phyloP scores from a whole-genome alignment of 306 rosid genomes.

The Rosa persica region DNA sequence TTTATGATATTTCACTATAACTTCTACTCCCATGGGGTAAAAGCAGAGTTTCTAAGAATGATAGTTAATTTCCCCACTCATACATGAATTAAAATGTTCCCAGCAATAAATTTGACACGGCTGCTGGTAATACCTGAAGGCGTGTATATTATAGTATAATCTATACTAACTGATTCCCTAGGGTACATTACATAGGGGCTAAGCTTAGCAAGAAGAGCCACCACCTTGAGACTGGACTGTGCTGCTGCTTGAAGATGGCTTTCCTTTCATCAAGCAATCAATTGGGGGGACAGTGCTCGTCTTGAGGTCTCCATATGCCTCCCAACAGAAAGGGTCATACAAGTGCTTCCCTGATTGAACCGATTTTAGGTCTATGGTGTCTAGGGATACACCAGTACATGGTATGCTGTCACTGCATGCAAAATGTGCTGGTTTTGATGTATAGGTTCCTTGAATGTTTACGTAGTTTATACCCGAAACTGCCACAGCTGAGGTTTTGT shows the following conservation, averaged over 20 bases:
- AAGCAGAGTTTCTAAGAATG: background rate
- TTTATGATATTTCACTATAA: background rate
- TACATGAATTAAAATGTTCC: background rate
- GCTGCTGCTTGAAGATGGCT: slow-evolving; percentile 26
- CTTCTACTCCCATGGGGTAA: background rate
- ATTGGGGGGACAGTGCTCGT: slow-evolving; percentile 56
- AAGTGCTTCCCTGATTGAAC: slow-evolving; percentile 24
- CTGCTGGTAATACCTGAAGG: background rate
- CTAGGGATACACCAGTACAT: slow-evolving; percentile 64
- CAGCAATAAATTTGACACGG: background rate
- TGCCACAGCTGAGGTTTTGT: slow-evolving; percentile 69
- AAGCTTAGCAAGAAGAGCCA: slow-evolving; percentile 43
- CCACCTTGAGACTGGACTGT: slow-evolving; percentile 25
- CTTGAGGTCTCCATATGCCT: slow-evolving; percentile 67
- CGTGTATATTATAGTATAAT: background rate
- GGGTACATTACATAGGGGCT: slow-evolving; percentile 7
- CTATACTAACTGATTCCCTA: background rate
- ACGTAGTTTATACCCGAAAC: slow-evolving; percentile 51
- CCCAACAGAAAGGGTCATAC: slow-evolving; percentile 67
- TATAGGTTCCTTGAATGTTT: slow-evolving; percentile 67
- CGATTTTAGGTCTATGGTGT: slow-evolving; percentile 49
- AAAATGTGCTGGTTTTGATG: slow-evolving; percentile 49
- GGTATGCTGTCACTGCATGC: slow-evolving; percentile 79
- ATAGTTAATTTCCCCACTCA: background rate
- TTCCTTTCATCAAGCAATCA: slow-evolving; percentile 51